Percentiles rank a stretch among this genome's conserved stretches.
These are phyloP conservation scores for Coemansia sp. DNA, from an alignment of 192 early-diverging fungal genomes.

Conservation along the genomic window DNA sequence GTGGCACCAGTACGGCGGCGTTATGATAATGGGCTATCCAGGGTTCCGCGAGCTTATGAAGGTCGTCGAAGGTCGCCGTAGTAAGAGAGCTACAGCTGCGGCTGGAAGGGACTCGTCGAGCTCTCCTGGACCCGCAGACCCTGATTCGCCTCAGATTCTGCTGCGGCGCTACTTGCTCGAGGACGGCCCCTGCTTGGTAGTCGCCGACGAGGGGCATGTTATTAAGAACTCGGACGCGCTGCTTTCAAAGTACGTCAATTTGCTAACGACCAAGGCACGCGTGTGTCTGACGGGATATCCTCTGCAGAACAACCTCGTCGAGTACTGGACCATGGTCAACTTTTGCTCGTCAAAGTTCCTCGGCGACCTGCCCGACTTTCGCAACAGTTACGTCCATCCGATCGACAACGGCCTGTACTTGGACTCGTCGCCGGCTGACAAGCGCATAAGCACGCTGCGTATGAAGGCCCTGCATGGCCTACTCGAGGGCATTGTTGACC, in stretches of 20 bases:
- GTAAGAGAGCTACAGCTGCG: neutral
- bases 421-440: constrained; percentile 47
- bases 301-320: constrained; percentile 80
- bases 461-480: constrained; percentile 67
- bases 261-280: constrained; percentile 61
- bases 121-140: neutral
- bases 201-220: constrained; percentile 86
- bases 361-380: constrained; percentile 61
- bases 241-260: constrained; percentile 22
- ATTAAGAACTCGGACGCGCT: constrained; percentile 61
- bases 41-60: constrained; percentile 59
- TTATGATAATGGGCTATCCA: constrained; percentile 70
- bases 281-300: constrained; percentile 84
- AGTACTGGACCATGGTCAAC: constrained; percentile 84
- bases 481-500: constrained; percentile 66
- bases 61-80: neutral
- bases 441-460: constrained; percentile 16
- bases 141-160: neutral
- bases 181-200: constrained; percentile 69
- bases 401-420: constrained; percentile 64
- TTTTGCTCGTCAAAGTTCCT: constrained; percentile 70
- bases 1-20: constrained; percentile 69
- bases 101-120: neutral
- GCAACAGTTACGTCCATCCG: constrained; percentile 60
- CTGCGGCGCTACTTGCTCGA: constrained; percentile 55